These are phyloP conservation scores for Penicillium coffeae DNA, from an alignment of 495 filamentous ascomycete genomes.

Conservation along the genomic window DNA sequence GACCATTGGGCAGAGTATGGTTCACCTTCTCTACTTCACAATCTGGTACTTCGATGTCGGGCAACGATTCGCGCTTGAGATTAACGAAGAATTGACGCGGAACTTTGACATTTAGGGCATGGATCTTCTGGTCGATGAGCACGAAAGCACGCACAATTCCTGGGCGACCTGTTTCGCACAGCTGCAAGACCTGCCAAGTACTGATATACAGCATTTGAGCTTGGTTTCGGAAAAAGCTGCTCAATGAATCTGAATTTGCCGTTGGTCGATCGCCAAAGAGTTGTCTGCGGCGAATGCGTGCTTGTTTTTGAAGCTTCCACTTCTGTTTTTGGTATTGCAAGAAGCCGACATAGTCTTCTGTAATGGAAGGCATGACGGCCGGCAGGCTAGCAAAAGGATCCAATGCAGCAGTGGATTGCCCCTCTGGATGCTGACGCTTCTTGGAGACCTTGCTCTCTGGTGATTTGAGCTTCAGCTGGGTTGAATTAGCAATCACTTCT, in stretches of 20 bases:
- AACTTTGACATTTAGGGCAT: constrained; percentile 83
- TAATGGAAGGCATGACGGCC: constrained; percentile 77
- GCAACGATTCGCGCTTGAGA: constrained; percentile 77
- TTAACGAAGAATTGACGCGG: constrained; percentile 89
- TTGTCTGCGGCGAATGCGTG: constrained; percentile 79
- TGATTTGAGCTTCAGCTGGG: constrained; percentile 61
- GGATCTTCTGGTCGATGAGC: constrained; percentile 87
- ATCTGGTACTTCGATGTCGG: constrained; percentile 82
- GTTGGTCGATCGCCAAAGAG: constrained; percentile 84
- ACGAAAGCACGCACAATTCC: constrained; percentile 87
- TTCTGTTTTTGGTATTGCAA: constrained; percentile 96
- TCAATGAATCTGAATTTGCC: constrained; percentile 66
- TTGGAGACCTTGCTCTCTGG: constrained; percentile 60
- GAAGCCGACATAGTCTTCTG: constrained; percentile 84
- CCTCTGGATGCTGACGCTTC: constrained; percentile 81
- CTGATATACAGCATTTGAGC: constrained; percentile 83
- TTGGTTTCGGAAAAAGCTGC: constrained; percentile 84
- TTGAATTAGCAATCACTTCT: constrained; percentile 68
- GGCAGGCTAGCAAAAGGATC: constrained; percentile 86
- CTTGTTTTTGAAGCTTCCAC: constrained; percentile 97
- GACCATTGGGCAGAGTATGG: constrained; percentile 90
- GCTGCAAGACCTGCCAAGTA: constrained; percentile 92
- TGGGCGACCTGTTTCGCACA: constrained; percentile 71
- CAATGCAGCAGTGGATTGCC: constrained; percentile 52
- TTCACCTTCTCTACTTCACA: constrained; percentile 88